Base-by-base conservation (phyloP, 1,284 basidiomycete species). In the Cronartium quercuum region DNA sequence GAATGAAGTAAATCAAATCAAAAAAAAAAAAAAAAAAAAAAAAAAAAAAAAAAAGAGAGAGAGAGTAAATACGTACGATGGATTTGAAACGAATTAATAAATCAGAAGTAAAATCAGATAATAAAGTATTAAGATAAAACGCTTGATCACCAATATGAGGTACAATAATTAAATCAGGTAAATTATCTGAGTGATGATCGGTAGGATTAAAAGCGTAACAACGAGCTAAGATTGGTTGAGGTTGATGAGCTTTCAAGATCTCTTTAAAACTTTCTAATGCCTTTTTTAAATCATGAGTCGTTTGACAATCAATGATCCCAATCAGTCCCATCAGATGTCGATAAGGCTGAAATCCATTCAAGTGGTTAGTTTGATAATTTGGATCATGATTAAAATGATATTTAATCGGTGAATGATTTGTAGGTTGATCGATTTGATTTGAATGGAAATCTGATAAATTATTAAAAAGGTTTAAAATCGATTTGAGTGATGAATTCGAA, bases 61-160 rank as follows among this genome's bases (percentile, higher is more conserved):
- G n/a, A n/a, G 47, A 24, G 67, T 34, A 29, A 29, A 68, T 44
- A 61, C 58, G 44, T 37, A 70, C 68, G 24, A 70, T 38, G 63
- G 61, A 40, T 13, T 61, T n/a, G n/a, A 73, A 58, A 40, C 44
- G 47, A 40, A 40, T 34, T n/a, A 73, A 40, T 34, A 73, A 47
- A 58, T 65, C 62, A n/a, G 63, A 66, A 15, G 63, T 47, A 42
- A 73, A 66, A 40, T 73, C 70, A 47, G 70, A 40, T 15, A 73
- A 57, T 6, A 73, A 37, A 6, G 35, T 42, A n/a, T 73, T 63
- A 13, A 73, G 12, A 37, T 66, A 73, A 44, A 66, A 65, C 18
- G 42, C 47, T 66, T 66, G 70, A 66, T 73, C 62, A n/a, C 62
- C 63, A 35, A 73, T 62, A 60, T 73, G 42, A 42, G 70, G 70